phyloP scores from a whole-genome alignment of 495 filamentous ascomycete genomes.

The Mytilinidion resinicola region DNA sequence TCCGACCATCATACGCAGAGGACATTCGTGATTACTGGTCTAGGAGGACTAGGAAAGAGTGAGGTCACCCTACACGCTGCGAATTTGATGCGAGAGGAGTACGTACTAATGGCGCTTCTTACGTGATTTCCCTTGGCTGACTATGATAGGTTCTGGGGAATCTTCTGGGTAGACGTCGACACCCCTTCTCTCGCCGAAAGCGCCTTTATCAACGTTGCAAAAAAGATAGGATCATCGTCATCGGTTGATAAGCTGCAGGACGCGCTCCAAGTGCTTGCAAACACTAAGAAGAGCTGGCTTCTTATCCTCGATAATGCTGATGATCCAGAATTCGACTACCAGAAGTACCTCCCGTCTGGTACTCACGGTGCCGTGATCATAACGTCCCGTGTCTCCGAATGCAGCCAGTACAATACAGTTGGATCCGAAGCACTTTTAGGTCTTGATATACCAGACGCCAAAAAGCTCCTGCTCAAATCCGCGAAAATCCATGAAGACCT shows the following conservation, averaged over 20 bases:
- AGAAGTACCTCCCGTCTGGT: slow-evolving; percentile 18
- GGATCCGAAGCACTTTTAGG: slow-evolving; percentile 4
- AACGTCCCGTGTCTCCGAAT: slow-evolving; percentile 14
- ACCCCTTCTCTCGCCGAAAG: slow-evolving; percentile 1
- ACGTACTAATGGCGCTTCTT: not conserved
- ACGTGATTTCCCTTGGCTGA: not conserved
- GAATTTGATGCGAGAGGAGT: slow-evolving; percentile 16
- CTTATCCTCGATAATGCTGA: slow-evolving; percentile 24
- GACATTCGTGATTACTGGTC: slow-evolving; percentile 15
- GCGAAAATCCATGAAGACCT: not conserved
- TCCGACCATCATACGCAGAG: not conserved
- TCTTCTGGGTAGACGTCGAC: slow-evolving; percentile 20
- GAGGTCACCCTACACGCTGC: slow-evolving; percentile 19
- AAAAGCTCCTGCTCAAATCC: slow-evolving; percentile 9
- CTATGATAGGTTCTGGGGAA: slow-evolving; percentile 18
- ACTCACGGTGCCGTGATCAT: slow-evolving; percentile 13
- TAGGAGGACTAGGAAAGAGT: slow-evolving; percentile 20
- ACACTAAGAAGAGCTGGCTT: slow-evolving; percentile 12
- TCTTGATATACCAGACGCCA: slow-evolving; percentile 2
- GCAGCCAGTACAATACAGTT: slow-evolving; percentile 8
- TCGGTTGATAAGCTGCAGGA: slow-evolving; percentile 7
- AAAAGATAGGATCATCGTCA: not conserved
- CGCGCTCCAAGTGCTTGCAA: slow-evolving; percentile 6
- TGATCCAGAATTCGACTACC: slow-evolving; percentile 20
- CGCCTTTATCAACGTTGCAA: slow-evolving; percentile 13